These are phyloP conservation scores for Solanum bulbocastanum DNA, from an alignment of 257 asterid genomes.

Conservation along the genomic window DNA sequence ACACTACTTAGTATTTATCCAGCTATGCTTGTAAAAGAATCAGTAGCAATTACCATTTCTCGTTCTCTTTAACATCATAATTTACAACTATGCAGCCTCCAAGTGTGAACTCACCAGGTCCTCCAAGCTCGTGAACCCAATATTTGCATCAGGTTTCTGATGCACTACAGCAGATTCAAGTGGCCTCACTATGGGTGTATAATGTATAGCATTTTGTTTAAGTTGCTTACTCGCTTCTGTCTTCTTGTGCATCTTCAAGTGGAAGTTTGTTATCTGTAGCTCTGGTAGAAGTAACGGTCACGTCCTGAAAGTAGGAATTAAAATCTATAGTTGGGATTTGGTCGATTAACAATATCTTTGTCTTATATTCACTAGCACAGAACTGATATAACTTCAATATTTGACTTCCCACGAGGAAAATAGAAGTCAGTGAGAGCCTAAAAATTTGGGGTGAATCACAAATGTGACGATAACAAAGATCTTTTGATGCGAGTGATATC, in stretches of 20 bases:
- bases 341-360: not conserved
- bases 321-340: not conserved
- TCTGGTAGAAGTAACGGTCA: not conserved
- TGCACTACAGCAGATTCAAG: not conserved
- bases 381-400: not conserved
- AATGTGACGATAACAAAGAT: not conserved
- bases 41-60: not conserved
- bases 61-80: not conserved
- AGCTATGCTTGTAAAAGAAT: not conserved
- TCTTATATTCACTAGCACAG: not conserved
- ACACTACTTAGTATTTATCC: not conserved
- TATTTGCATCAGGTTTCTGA: not conserved
- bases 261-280: conserved; percentile 1
- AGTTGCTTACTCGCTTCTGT: not conserved
- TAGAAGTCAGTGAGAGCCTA: not conserved
- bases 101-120: not conserved
- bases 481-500: not conserved
- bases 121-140: not conserved
- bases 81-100: not conserved
- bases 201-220: not conserved
- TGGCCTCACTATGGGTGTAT: not conserved
- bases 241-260: conserved; percentile 6
- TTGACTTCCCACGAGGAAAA: not conserved
- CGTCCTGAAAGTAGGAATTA: conserved; percentile 5
- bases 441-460: not conserved